Percentiles rank a stretch among this genome's conserved stretches.
Conservation (phyloP, 305 asterid species). For the Galium porrigens region DNA sequence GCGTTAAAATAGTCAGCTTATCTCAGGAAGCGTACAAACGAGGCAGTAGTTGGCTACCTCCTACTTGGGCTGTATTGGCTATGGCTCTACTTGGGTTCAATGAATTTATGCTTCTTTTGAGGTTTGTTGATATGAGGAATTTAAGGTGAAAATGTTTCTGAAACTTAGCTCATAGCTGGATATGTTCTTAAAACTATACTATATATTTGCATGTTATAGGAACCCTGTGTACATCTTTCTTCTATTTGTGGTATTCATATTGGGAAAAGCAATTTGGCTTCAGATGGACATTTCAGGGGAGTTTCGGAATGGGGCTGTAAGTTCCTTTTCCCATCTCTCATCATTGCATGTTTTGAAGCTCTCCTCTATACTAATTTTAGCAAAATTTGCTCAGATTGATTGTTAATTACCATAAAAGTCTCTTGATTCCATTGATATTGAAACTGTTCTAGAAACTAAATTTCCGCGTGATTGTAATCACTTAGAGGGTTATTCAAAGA, state of each 20-base stretch:
- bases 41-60: constrained; percentile 50
- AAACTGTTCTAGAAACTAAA: background rate
- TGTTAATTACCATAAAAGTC: background rate
- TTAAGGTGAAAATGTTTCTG: background rate
- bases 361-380: background rate
- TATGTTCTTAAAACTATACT: background rate
- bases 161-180: background rate
- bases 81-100: constrained; percentile 51
- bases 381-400: background rate
- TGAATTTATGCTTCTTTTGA: constrained; percentile 53
- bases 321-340: constrained; percentile 9
- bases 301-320: constrained; percentile 40
- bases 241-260: constrained; percentile 31
- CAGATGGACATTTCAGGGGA: constrained; percentile 39
- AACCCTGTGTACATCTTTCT: constrained; percentile 43
- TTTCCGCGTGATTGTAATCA: background rate
- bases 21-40: constrained; percentile 41
- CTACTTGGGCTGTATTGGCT: constrained; percentile 55
- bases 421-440: background rate
- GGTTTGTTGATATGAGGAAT: constrained; percentile 23
- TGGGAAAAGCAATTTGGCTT: constrained; percentile 44
- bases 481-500: background rate
- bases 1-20: constrained; percentile 1
- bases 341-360: background rate
- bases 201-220: constrained; percentile 24